A percentile compares a stretch with the other conserved stretches of the same genome.
These are phyloP conservation scores for Cystobasidium slooffiae DNA, from an alignment of 1,284 basidiomycete genomes.

Conservation along the genomic window DNA sequence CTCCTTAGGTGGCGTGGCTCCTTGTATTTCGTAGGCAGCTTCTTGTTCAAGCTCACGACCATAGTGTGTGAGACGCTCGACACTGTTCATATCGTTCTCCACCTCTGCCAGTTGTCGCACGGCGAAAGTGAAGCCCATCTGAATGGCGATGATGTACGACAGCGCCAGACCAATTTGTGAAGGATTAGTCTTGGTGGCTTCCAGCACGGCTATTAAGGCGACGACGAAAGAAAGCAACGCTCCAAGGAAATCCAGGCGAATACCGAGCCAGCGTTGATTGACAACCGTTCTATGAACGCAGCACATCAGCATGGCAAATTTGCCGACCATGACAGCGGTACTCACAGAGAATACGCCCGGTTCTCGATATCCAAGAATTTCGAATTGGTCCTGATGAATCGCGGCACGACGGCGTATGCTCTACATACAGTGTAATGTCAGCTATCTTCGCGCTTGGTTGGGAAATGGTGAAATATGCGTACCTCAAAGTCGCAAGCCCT, in stretches of 20 bases:
- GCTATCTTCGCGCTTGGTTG: neutral
- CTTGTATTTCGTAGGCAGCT: slow-evolving; percentile 68
- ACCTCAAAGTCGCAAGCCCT: slow-evolving; percentile 74
- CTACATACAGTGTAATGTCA: slow-evolving; percentile 55
- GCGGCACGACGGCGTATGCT: slow-evolving; percentile 65
- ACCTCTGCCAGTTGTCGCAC: slow-evolving; percentile 67
- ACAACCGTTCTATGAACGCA: slow-evolving; percentile 20
- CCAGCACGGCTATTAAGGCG: slow-evolving; percentile 72
- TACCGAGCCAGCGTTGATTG: slow-evolving; percentile 85
- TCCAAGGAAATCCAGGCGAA: slow-evolving; percentile 84
- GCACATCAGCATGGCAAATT: neutral
- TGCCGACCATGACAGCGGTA: slow-evolving; percentile 51
- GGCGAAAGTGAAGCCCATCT: slow-evolving; percentile 67
- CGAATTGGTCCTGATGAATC: slow-evolving; percentile 76
- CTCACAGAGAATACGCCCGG: slow-evolving; percentile 83
- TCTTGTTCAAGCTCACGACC: slow-evolving; percentile 77
- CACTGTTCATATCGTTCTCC: slow-evolving; percentile 68
- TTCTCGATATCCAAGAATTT: slow-evolving; percentile 84
- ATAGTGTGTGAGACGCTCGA: slow-evolving; percentile 66
- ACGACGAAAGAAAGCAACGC: slow-evolving; percentile 74
- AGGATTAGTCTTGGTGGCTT: slow-evolving; percentile 69
- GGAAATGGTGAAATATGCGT: neutral
- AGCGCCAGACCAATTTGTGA: slow-evolving; percentile 76
- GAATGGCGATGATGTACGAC: slow-evolving; percentile 72
- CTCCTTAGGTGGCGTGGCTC: slow-evolving; percentile 64